Evolutionary conservation across 2,329 filamentous ascomycete species (phyloP), one percentile per base, ranked within the genome.

Genomic region (Sporothrix humicola): DNA sequence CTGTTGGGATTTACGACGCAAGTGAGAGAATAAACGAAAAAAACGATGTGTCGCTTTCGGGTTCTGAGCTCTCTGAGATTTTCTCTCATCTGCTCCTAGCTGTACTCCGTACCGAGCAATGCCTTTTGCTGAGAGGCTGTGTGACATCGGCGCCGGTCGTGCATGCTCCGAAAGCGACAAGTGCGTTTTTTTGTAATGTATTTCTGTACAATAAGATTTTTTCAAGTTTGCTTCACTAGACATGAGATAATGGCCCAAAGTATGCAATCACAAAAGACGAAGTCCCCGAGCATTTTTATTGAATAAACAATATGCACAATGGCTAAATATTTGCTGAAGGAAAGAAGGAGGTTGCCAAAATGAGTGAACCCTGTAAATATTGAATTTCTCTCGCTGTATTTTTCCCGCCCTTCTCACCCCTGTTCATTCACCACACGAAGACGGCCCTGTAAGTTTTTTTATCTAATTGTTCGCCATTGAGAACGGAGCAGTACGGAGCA

Each of bases 11-110:
- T 26, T 68, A 46, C n/a, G 31, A 37, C 31, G 31, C 31, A 7
- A 37, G 26, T 52, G 23, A 52, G 65, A 52, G 46, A 52, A 8
- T 9, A 17, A 52, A 48, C 23, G 31, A 61, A 20, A 48, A 48
- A 68, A 68, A 52, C 46, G 65, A 68, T 37, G 52, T 4, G 65
- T 70, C 68, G 31, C 44, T 56, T 70, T 26, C 31, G 8, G 26
- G 12, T n/a, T 31, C 48, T 42, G 13, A 12, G 7, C 31, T 23
- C 13, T 26, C 31, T 59, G 52, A 12, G 46, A 48, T 54, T n/a
- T 37, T 17, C n/a, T 46, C 56, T 31, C 56, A 56, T 46, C 59
- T 48, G 20, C 42, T 20, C 12, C 59, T 20, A 59, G 42, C 42
- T 20, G 42, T 65, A 26, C 20, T n/a, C 42, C 20, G 42, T 65